phyloP scores from a whole-genome alignment of 345 rosid species.

The Citrus medica region DNA sequence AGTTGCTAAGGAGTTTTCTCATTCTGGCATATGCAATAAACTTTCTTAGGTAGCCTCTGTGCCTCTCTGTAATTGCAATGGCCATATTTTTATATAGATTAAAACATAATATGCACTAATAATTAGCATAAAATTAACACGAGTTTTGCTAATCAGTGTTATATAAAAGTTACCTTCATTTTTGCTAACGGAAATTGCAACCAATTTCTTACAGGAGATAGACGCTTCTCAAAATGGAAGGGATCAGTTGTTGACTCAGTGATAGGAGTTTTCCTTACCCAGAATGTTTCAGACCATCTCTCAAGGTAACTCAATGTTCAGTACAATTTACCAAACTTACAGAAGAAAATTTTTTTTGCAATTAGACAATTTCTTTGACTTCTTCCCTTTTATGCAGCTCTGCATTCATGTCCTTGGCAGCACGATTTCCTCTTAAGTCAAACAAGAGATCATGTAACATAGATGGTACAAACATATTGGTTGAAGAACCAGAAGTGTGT shows the following conservation, averaged over 20 bases:
- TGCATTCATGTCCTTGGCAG: constrained; percentile 87
- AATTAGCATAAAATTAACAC: not conserved
- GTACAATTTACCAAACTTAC: not conserved
- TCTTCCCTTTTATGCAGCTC: constrained; percentile 59
- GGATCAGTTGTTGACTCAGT: constrained; percentile 98
- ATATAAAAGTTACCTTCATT: not conserved
- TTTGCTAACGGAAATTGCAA: not conserved
- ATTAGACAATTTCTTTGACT: constrained; percentile 10
- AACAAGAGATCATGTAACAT: constrained; percentile 26
- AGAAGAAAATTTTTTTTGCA: constrained; percentile 5
- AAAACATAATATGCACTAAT: not conserved
- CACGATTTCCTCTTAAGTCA: constrained; percentile 66
- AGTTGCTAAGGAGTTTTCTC: not conserved
- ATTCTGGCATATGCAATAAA: not conserved
- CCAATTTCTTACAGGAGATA: constrained; percentile 61
- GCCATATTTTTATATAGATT: not conserved
- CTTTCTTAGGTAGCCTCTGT: not conserved
- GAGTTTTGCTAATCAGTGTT: not conserved
- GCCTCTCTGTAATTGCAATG: not conserved
- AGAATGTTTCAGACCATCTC: constrained; percentile 93
- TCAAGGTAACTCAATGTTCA: constrained; percentile 59
- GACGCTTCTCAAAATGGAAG: constrained; percentile 97
- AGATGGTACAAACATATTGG: constrained; percentile 24
- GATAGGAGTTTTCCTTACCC: constrained; percentile 93
- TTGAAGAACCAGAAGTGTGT: constrained; percentile 62